Conservation (phyloP, 371 early-diverging fungal species). For the Actinomortierella wolfii region DNA sequence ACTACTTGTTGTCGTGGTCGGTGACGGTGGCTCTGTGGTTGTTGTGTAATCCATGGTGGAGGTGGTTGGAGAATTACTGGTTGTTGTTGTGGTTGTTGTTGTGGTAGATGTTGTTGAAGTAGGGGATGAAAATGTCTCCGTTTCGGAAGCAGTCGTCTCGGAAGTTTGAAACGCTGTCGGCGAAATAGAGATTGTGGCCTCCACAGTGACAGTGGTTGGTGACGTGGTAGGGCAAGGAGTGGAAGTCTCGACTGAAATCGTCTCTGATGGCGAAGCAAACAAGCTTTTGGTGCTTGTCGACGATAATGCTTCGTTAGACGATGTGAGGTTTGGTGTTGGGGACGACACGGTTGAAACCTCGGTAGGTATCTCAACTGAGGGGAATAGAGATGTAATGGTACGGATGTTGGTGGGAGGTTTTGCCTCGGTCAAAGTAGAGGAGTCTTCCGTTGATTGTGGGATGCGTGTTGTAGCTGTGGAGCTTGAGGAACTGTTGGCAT, state of each 20-base stretch:
- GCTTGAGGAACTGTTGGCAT: too few relatives aligned
- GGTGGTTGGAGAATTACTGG: not conserved
- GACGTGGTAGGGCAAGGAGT: not conserved
- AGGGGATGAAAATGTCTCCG: not conserved
- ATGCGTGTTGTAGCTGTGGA: too few relatives aligned
- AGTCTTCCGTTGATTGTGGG: too few relatives aligned
- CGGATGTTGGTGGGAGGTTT: too few relatives aligned
- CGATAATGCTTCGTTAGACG: too few relatives aligned
- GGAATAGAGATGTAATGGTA: too few relatives aligned
- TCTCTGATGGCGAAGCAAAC: not conserved
- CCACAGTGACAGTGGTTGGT: not conserved
- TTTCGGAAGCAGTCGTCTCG: not conserved
- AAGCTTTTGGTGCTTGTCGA: too few relatives aligned
- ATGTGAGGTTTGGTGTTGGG: too few relatives aligned
- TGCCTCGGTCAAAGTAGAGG: too few relatives aligned
- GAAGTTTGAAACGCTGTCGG: not conserved
- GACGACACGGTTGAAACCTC: too few relatives aligned
- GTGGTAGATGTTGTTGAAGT: not conserved
- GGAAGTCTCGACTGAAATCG: not conserved
- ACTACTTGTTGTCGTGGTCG: not conserved
- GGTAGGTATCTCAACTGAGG: too few relatives aligned
- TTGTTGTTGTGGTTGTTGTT: slow-evolving; percentile 10
- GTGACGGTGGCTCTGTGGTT: not conserved
- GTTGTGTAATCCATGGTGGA: not conserved
- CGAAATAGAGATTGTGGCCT: not conserved